phyloP scores from a whole-genome alignment of 1,139 yeast genomes.

The Hansenula sp. region DNA sequence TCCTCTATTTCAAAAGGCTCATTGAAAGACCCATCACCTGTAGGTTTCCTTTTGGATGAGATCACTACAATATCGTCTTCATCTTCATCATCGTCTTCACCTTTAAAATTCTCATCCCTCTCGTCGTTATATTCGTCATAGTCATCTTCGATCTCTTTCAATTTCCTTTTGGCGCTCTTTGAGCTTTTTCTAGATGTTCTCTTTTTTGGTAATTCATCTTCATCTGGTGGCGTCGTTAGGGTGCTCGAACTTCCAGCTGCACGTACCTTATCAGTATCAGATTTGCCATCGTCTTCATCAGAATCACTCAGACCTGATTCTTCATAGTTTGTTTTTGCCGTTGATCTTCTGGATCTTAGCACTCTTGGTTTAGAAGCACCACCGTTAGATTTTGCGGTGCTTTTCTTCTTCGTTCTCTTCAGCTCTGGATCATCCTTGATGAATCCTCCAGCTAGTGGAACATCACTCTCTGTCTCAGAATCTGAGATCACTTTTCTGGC shows the following conservation, averaged over 20 bases:
- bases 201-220: slow-evolving; percentile 7
- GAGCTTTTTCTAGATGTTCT: slow-evolving; percentile 8
- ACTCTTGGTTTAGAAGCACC: background rate
- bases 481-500: slow-evolving; percentile 3
- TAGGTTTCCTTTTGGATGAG: slow-evolving; percentile 1
- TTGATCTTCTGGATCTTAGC: slow-evolving; percentile 1
- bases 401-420: slow-evolving; percentile 5
- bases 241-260: background rate
- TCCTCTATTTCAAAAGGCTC: slow-evolving; percentile 22
- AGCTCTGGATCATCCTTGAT: slow-evolving; percentile 22
- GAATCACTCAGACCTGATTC: slow-evolving; percentile 9
- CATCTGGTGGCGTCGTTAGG: slow-evolving; percentile 2
- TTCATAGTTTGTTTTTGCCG: slow-evolving; percentile 6
- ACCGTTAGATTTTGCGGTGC: background rate
- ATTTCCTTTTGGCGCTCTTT: slow-evolving; percentile 11
- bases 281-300: slow-evolving; percentile 9
- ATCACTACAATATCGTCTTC: slow-evolving; percentile 18
- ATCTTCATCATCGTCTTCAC: slow-evolving; percentile 13
- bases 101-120: slow-evolving; percentile 21
- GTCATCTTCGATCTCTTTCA: slow-evolving; percentile 25
- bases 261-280: background rate
- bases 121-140: slow-evolving; percentile 32
- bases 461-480: slow-evolving; percentile 18
- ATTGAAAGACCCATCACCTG: slow-evolving; percentile 1
- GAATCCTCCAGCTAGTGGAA: slow-evolving; percentile 19